Evolutionary conservation across 2,329 filamentous ascomycete genomes (phyloP), one percentile per base, ranked within the genome.

Genomic region (Colletotrichum musae): DNA sequence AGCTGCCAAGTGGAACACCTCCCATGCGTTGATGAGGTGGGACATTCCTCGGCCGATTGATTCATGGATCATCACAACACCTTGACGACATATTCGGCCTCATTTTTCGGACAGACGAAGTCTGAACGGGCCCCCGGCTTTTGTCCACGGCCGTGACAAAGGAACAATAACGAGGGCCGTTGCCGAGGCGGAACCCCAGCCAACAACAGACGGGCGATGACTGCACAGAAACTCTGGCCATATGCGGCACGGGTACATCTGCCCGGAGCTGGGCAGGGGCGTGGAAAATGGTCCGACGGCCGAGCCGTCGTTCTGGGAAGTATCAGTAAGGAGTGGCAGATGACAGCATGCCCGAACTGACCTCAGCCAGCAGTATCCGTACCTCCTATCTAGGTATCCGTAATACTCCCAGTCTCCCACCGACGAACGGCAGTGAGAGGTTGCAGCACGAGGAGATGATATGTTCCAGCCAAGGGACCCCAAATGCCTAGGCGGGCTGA

Each of bases 401-500:
- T 24, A 24, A 24, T 24, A 24, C 21, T 24, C 21, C 21, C 21
- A 24, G 21, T 24, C 32, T 36, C 32, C 32, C 3, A 18, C 26
- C 39, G 28, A 26, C 32, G 36, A 54, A 54, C 50, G 28, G 41
- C 28, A 61, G 18, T 41, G 16, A n/a, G 41, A 45, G 12, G 4
- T 54, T 12, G 12, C 36, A 48, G 43, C 57, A 50, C 26, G 36
- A 36, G 28, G 28, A 43, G 13, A 51, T 24, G 28, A 47, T 16
- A 56, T 56, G 41, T 26, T 24, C 62, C 32, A 43, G 50, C 24
- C 58, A 57, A 32, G 64, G 51, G 32, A 13, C 4, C 26, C 56
- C 32, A 26, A 39, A 58, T 21, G 24, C 45, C 57, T 43, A 43
- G 64, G 32, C 28, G 28, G 36, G 54, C 50, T 58, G 48, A 59